A percentile compares a stretch with the other conserved stretches of the same genome.
phyloP scores from a whole-genome alignment of 306 rosid species.

The Pterocarpus macrocarpus region DNA sequence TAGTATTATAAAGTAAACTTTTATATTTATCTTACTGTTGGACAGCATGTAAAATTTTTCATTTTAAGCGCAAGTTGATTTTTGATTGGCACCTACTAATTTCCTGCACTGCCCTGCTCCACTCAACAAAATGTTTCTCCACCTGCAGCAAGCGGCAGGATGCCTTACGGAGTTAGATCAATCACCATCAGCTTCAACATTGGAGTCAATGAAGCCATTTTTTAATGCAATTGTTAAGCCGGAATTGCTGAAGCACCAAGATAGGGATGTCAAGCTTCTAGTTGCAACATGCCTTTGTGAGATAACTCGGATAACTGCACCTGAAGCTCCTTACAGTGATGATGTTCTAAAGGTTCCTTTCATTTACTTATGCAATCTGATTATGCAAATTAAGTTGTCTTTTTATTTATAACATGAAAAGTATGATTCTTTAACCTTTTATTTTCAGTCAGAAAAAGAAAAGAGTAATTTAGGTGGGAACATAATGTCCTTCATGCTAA shows the following conservation, averaged over 20 bases:
- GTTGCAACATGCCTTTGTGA: conserved; percentile 94
- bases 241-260: conserved; percentile 90
- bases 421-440: conserved; percentile 12
- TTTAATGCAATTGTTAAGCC: conserved; percentile 84
- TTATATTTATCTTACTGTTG: conserved; percentile 5
- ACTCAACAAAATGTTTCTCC: conserved; percentile 39
- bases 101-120: background rate
- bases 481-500: conserved; percentile 44
- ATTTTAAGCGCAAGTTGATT: conserved; percentile 33
- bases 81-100: conserved; percentile 39
- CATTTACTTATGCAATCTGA: conserved; percentile 40
- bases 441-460: conserved; percentile 5
- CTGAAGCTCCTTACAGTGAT: conserved; percentile 95
- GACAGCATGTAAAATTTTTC: background rate
- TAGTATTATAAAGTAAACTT: conserved; percentile 16
- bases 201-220: conserved; percentile 89
- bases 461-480: conserved; percentile 31
- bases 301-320: conserved; percentile 98
- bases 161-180: conserved; percentile 90
- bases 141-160: conserved; percentile 84
- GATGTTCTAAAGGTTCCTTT: conserved; percentile 85
- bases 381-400: conserved; percentile 38
- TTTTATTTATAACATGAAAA: conserved; percentile 14
- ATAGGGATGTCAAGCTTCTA: conserved; percentile 85
- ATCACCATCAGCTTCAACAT: conserved; percentile 75